Evolutionary conservation across 2,329 filamentous ascomycete genomes (phyloP).

Genomic region (Biscogniauxia marginata): DNA sequence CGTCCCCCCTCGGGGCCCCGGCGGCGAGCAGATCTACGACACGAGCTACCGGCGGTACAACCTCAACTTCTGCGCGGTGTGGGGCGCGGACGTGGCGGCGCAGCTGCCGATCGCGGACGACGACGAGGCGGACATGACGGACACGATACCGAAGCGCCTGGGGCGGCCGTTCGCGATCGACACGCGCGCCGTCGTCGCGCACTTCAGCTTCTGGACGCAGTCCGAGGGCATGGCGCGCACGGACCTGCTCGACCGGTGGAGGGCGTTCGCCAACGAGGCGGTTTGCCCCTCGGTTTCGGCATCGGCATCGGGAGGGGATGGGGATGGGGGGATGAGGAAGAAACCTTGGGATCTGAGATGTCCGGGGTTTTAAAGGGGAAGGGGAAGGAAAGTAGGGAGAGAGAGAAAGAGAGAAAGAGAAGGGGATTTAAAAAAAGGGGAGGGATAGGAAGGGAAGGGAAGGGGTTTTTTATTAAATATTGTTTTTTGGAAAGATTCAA

Average conservation of each 20-base stretch:
- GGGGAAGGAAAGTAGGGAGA: background rate
- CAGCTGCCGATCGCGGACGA: constrained; percentile 44
- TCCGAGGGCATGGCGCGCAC: constrained; percentile 45
- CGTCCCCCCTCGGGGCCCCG: constrained; percentile 1
- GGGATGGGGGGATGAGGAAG: constrained; percentile 13
- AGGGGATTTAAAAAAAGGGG: no score
- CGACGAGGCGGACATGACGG: constrained; percentile 46
- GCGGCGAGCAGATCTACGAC: constrained; percentile 41
- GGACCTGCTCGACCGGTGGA: constrained; percentile 53
- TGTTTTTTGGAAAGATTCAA: no score
- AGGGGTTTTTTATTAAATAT: no score
- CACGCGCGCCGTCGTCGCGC: constrained; percentile 51
- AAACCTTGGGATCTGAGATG: constrained; percentile 17
- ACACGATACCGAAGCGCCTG: constrained; percentile 38
- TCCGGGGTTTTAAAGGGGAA: constrained; percentile 13
- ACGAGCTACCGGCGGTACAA: constrained; percentile 51
- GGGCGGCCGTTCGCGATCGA: constrained; percentile 49
- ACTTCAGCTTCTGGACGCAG: constrained; percentile 50
- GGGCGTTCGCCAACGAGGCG: constrained; percentile 50
- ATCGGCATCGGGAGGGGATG: constrained; percentile 1
- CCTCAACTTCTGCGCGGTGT: constrained; percentile 53
- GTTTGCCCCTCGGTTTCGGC: constrained; percentile 44
- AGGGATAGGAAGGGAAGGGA: no score
- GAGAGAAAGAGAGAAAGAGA: background rate
- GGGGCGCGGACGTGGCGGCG: constrained; percentile 49